Evolutionary conservation across 768 basidiomycete species (phyloP).

Genomic region (Strobilomyces confusus): DNA sequence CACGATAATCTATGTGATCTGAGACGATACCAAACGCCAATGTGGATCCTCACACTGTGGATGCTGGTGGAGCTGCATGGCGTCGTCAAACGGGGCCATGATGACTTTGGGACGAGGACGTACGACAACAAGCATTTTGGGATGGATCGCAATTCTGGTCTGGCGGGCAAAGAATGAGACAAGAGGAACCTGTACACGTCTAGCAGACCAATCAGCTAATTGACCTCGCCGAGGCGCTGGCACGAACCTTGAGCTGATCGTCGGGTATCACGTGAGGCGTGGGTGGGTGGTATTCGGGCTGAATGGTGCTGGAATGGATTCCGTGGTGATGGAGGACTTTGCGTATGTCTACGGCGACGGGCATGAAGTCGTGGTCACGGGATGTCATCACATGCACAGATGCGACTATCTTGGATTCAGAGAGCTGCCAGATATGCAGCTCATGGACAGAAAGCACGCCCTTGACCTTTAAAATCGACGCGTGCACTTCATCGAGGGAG

Average conservation of each 20-base stretch:
- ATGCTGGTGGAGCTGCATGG: constrained; percentile 42
- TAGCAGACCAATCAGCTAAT: constrained; percentile 21
- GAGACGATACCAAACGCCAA: constrained; percentile 21
- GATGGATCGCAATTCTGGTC: constrained; percentile 63
- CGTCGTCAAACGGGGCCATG: constrained; percentile 1
- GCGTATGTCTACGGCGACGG: constrained; percentile 78
- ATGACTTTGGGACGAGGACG: constrained; percentile 31
- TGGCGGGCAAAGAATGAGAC: constrained; percentile 68
- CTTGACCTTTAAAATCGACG: constrained; percentile 74
- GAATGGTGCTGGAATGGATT: constrained; percentile 93
- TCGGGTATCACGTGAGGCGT: constrained; percentile 35
- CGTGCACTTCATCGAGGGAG: constrained; percentile 83
- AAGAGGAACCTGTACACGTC: constrained; percentile 53
- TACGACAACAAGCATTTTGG: constrained; percentile 80
- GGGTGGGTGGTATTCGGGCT: constrained; percentile 72
- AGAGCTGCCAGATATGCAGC: constrained; percentile 96
- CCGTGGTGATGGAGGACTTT: constrained; percentile 84
- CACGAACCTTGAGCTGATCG: constrained; percentile 46
- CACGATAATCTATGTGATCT: constrained; percentile 9
- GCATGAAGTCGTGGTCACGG: constrained; percentile 86
- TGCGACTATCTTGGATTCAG: constrained; percentile 91
- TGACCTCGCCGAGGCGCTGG: background rate
- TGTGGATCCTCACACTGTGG: constrained; percentile 35
- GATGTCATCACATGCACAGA: constrained; percentile 92
- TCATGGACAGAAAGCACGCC: constrained; percentile 88